Evolutionary conservation across 805 yeast species (phyloP).

Genomic region (Candida ficus): DNA sequence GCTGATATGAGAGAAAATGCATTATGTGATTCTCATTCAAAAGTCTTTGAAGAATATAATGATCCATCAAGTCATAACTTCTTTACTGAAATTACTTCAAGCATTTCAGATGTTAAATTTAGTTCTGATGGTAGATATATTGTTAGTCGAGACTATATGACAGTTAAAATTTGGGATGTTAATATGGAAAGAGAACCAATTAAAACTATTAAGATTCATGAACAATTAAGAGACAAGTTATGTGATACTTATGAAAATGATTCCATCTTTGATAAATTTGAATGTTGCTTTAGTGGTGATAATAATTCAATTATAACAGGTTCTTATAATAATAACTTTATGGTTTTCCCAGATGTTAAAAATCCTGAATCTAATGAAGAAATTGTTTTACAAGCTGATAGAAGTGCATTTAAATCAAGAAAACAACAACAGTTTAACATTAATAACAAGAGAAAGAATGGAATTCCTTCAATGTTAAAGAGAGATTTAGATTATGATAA

Average conservation of each 20-base stretch:
- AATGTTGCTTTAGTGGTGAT: slow-evolving; percentile 93
- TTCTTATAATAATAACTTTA: slow-evolving; percentile 92
- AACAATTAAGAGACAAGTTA: slow-evolving; percentile 83
- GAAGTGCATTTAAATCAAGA: slow-evolving; percentile 87
- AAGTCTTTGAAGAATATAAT: slow-evolving; percentile 84
- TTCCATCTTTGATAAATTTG: slow-evolving; percentile 97
- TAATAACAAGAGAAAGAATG: slow-evolving; percentile 30
- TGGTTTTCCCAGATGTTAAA: slow-evolving; percentile 88
- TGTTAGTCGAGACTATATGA: slow-evolving; percentile 95
- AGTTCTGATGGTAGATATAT: slow-evolving; percentile 89
- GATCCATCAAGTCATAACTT: slow-evolving; percentile 93
- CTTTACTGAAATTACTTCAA: slow-evolving; percentile 93
- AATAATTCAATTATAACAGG: slow-evolving; percentile 93
- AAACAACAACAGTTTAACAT: slow-evolving; percentile 34
- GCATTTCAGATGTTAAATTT: slow-evolving; percentile 91
- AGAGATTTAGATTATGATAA: slow-evolving; percentile 47
- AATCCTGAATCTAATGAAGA: slow-evolving; percentile 37
- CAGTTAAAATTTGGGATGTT: slow-evolving; percentile 97
- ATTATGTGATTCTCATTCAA: slow-evolving; percentile 84
- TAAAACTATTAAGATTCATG: slow-evolving; percentile 92
- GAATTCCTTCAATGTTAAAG: slow-evolving; percentile 35
- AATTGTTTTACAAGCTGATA: slow-evolving; percentile 93
- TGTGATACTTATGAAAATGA: slow-evolving; percentile 98
- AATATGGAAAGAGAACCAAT: slow-evolving; percentile 95
- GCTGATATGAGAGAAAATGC: slow-evolving; percentile 97